These are phyloP conservation scores for Aegilops speltoides DNA, from an alignment of 176 grass and related monocot genomes.

Conservation along the genomic window DNA sequence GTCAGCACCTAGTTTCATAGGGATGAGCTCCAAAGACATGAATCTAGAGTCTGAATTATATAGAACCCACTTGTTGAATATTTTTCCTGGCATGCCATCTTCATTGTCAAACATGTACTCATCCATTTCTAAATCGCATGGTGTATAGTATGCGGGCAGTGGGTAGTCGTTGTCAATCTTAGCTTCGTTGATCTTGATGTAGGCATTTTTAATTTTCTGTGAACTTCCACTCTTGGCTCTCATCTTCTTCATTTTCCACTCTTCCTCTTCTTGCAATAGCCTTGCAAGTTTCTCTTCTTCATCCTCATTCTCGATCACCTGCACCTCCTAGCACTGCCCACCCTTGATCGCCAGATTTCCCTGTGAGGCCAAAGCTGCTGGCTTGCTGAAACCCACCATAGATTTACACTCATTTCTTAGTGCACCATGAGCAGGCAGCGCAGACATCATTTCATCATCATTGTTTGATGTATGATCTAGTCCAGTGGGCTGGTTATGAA, in stretches of 20 bases:
- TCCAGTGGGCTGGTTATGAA: conserved; percentile 60
- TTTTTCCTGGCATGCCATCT: too few relatives aligned
- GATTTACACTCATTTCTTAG: conserved; percentile 54
- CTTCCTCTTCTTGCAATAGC: conserved; percentile 59
- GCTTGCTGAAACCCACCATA: conserved; percentile 30
- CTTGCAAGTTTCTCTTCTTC: conserved; percentile 63
- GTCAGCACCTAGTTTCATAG: conserved; percentile 59
- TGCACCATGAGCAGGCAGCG: conserved; percentile 41
- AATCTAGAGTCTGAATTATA: conserved; percentile 22
- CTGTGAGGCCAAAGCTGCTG: conserved; percentile 19
- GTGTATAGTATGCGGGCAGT: conserved; percentile 59
- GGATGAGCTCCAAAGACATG: conserved; percentile 63
- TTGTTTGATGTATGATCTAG: conserved; percentile 43
- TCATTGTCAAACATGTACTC: conserved; percentile 51
- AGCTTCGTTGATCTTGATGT: conserved; percentile 63
- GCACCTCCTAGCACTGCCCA: too few relatives aligned
- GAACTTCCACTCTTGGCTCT: not conserved
- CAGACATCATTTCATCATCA: conserved; percentile 28
- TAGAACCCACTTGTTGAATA: too few relatives aligned
- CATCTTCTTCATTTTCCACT: conserved; percentile 35
- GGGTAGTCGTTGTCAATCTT: conserved; percentile 81
- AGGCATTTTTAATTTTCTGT: conserved; percentile 39
- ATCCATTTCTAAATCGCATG: conserved; percentile 59
- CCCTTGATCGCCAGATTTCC: not conserved
- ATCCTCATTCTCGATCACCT: conserved; percentile 34